Percentiles rank a stretch among this genome's conserved stretches.
These are phyloP conservation scores for Gentiana macrophylla DNA, from an alignment of 257 asterid species.

Conservation along the genomic window DNA sequence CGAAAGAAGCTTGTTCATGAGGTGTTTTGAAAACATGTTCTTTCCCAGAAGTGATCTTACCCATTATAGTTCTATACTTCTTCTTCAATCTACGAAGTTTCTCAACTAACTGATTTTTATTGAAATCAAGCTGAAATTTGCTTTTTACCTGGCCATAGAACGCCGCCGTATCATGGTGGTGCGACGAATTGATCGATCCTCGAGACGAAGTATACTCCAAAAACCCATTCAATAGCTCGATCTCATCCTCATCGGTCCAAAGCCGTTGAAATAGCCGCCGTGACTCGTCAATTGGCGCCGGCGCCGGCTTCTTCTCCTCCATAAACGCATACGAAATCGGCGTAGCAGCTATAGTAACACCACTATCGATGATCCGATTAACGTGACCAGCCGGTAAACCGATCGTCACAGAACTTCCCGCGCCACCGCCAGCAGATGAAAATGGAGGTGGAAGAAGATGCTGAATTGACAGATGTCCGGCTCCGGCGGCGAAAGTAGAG, in stretches of 20 bases:
- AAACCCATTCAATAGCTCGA: slow-evolving; percentile 78
- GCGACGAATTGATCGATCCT: slow-evolving; percentile 48
- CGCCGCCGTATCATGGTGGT: slow-evolving; percentile 87
- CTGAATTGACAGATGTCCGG: slow-evolving; percentile 5
- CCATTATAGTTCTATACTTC: slow-evolving; percentile 65
- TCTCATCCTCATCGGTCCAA: slow-evolving; percentile 95
- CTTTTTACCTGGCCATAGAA: slow-evolving; percentile 83
- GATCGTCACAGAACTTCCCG: slow-evolving; percentile 42
- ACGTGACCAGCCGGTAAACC: slow-evolving; percentile 30
- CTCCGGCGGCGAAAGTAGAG: slow-evolving; percentile 30
- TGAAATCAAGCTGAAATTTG: slow-evolving; percentile 84
- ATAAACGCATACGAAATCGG: slow-evolving; percentile 5
- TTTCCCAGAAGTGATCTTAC: slow-evolving; percentile 60
- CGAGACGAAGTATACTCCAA: slow-evolving; percentile 69
- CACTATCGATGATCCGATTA: slow-evolving; percentile 14
- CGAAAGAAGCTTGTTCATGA: slow-evolving; percentile 82
- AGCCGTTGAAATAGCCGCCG: slow-evolving; percentile 86
- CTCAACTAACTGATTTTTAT: slow-evolving; percentile 90
- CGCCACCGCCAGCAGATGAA: slow-evolving; percentile 14
- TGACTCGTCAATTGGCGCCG: slow-evolving; percentile 53
- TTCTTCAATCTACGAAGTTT: slow-evolving; percentile 85
- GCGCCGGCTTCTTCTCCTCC: slow-evolving; percentile 44
- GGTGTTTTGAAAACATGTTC: slow-evolving; percentile 68
- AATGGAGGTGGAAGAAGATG: slow-evolving; percentile 17
- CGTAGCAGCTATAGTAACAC: slow-evolving; percentile 10